phyloP scores from a whole-genome alignment of 352 stramenopile genomes.

The Globisporangium yorkense region DNA sequence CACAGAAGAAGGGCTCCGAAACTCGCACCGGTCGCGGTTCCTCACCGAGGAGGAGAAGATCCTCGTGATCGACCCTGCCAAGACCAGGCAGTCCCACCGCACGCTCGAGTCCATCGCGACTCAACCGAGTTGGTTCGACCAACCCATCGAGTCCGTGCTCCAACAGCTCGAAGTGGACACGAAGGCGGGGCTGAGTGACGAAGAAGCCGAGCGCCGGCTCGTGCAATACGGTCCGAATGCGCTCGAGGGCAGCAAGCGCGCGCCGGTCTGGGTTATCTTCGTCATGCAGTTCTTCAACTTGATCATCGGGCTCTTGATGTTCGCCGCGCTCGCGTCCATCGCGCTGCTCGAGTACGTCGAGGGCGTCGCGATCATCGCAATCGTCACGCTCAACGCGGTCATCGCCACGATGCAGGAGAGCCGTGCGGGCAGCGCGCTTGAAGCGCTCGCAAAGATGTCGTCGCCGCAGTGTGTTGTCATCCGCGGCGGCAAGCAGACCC shows the following conservation, averaged over 20 bases:
- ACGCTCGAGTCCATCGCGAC: constrained; percentile 26
- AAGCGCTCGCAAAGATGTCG: constrained; percentile 50
- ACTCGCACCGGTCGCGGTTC: constrained; percentile 23
- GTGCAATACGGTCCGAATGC: constrained; percentile 16
- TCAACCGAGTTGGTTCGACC: constrained; percentile 22
- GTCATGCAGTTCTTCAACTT: constrained; percentile 81
- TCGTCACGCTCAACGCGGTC: constrained; percentile 52
- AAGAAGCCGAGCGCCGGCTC: constrained; percentile 16
- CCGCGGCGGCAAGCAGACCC: constrained; percentile 51
- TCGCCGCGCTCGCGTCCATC: constrained; percentile 31
- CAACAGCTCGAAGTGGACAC: constrained; percentile 24
- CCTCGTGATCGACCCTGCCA: constrained; percentile 20
- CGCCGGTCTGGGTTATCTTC: constrained; percentile 58
- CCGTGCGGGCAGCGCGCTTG: constrained; percentile 52
- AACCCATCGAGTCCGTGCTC: constrained; percentile 20
- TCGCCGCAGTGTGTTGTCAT: constrained; percentile 61
- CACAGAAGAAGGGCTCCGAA: constrained; percentile 3
- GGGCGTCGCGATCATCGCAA: constrained; percentile 50
- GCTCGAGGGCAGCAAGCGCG: constrained; percentile 16
- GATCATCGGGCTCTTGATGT: constrained; percentile 43
- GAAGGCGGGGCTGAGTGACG: constrained; percentile 21
- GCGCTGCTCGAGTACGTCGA: constrained; percentile 63
- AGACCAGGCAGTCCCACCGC: constrained; percentile 32
- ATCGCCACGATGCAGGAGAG: constrained; percentile 65
- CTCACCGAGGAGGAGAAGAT: constrained; percentile 32